Conservation (phyloP, 345 rosid genomes). For the Viola odorata region DNA sequence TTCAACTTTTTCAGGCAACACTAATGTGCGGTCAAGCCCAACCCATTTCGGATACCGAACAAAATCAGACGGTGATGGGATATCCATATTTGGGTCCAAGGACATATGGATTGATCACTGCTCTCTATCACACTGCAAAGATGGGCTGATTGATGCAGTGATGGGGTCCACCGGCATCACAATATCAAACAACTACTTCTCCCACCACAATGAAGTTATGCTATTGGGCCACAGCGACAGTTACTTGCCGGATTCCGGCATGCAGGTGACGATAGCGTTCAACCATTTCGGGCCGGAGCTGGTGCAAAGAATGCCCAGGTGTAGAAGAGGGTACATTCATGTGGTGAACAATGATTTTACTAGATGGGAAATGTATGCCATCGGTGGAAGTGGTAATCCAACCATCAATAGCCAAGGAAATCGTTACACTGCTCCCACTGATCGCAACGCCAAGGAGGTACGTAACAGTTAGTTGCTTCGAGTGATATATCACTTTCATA, state of each 20-base stretch:
- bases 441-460: slow-evolving; percentile 90
- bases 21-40: slow-evolving; percentile 85
- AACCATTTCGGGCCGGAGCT: slow-evolving; percentile 90
- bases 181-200: slow-evolving; percentile 83
- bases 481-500: too few species aligned
- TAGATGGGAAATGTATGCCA: slow-evolving; percentile 96
- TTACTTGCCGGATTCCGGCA: slow-evolving; percentile 75
- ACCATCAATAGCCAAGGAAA: slow-evolving; percentile 97
- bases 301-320: slow-evolving; percentile 92
- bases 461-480: too few species aligned
- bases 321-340: slow-evolving; percentile 85
- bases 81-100: slow-evolving; percentile 80
- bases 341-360: slow-evolving; percentile 95
- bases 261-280: slow-evolving; percentile 97
- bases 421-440: slow-evolving; percentile 75
- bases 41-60: slow-evolving; percentile 75
- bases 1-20: slow-evolving; percentile 36
- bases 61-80: slow-evolving; percentile 89
- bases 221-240: slow-evolving; percentile 87
- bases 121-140: slow-evolving; percentile 81
- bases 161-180: slow-evolving; percentile 96
- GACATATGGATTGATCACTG: slow-evolving; percentile 98
- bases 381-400: slow-evolving; percentile 94
- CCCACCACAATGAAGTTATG: slow-evolving; percentile 98
- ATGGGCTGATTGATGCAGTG: slow-evolving; percentile 89